Evolutionary conservation across 345 rosid genomes (phyloP), one percentile per base, ranked within the genome.

Genomic region (Camelina hispida): DNA sequence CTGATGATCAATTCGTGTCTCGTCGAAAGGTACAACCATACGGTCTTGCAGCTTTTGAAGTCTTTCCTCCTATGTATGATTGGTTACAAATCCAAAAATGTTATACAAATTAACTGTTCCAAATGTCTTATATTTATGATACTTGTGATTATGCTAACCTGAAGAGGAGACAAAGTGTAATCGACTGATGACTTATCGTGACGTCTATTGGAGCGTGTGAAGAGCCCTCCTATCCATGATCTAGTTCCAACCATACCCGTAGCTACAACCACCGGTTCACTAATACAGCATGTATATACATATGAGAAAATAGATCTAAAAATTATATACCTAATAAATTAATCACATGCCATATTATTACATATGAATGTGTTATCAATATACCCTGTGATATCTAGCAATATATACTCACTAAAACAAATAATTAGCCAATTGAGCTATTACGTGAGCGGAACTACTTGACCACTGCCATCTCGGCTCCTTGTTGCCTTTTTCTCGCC

Each of bases 241-340:
- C 91, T 82, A 75, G 99, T 82, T 83, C 97, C 98, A 93, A 87
- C 91, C 94, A 88, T 90, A 87, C 89, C 90, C 82, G 87, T 88
- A 80, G 89, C 89, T 88, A 74, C 74, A 90, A 82, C 74, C 83
- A 83, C 71, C 55, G 78, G 81, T 43, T 78, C 69, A 66, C 78
- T 71, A 57, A 32, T 47, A n/a, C 18, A 43, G 40, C 53, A 44
- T 22, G 54, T 62, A n/a, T 46, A 54, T 5, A 77, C 4, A 64
- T 70, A 64, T 64, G 64, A 69, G 69, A 34, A 40, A 20, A 68
- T 59, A 76, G 28, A 23, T 20, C 37, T 42, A 35, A 1, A 28
- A n/a, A 56, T 12, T 42, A 34, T 38, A 15, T 44, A 54, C 18
- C 48, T 54, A 54, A n/a, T 12, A 54, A 30, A 53, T 4, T 30